Conservation (phyloP, 2,329 filamentous ascomycete genomes). For the Fusarium paranaense region DNA sequence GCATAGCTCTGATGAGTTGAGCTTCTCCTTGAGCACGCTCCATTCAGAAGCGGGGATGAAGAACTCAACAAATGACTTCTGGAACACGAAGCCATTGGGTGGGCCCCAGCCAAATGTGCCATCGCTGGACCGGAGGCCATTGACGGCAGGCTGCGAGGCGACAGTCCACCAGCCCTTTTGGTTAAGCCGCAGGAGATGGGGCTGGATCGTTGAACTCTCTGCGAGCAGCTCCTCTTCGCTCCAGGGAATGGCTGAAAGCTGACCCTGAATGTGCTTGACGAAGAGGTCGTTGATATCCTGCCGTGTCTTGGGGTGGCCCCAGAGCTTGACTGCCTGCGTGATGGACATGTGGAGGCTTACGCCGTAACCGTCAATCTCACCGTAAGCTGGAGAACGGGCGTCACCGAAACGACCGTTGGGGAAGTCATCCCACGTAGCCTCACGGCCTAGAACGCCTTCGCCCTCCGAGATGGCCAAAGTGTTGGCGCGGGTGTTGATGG, state of each 20-base stretch:
- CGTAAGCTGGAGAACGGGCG: slow-evolving; percentile 90
- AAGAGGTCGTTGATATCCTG: slow-evolving; percentile 86
- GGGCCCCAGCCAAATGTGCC: slow-evolving; percentile 94
- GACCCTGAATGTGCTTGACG: slow-evolving; percentile 81
- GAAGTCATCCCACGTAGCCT: slow-evolving; percentile 99
- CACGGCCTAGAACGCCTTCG: slow-evolving; percentile 86
- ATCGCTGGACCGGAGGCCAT: slow-evolving; percentile 82
- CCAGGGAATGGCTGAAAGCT: slow-evolving; percentile 88
- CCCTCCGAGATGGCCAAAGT: slow-evolving; percentile 95
- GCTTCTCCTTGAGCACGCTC: slow-evolving; percentile 70
- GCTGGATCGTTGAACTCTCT: slow-evolving; percentile 85
- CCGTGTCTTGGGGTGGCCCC: slow-evolving; percentile 79
- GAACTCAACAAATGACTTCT: slow-evolving; percentile 98
- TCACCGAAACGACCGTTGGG: slow-evolving; percentile 97
- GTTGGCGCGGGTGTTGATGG: slow-evolving; percentile 82
- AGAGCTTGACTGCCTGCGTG: slow-evolving; percentile 84
- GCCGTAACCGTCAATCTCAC: slow-evolving; percentile 97
- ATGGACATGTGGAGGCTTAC: slow-evolving; percentile 93
- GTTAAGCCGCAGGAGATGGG: slow-evolving; percentile 81
- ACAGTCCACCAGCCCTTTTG: slow-evolving; percentile 93
- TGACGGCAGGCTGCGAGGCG: slow-evolving; percentile 93
- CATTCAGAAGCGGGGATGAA: slow-evolving; percentile 85
- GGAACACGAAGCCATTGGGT: slow-evolving; percentile 92
- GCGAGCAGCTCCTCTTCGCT: slow-evolving; percentile 88
- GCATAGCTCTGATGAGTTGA: slow-evolving; percentile 68